A percentile compares a stretch with the other conserved stretches of the same genome.
Evolutionary conservation across 768 basidiomycete genomes (phyloP).

Genomic region (Tubosaeta sp.): DNA sequence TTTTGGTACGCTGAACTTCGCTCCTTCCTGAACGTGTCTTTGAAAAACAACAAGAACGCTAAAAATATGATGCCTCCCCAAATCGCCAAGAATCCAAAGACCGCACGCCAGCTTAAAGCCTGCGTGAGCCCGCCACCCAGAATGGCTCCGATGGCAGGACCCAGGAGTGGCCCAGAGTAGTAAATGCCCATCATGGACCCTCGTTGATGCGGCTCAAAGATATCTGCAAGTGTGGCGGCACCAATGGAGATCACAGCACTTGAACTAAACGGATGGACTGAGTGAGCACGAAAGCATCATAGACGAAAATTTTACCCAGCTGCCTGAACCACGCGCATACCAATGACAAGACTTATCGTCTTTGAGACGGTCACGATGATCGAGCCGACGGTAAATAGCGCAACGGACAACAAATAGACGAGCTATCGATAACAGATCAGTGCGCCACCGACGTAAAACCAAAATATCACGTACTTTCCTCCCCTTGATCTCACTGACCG

Average conservation of each 20-base stretch:
- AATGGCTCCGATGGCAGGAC: conserved; percentile 64
- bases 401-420: conserved; percentile 52
- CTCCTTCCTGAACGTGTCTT: conserved; percentile 81
- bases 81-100: conserved; percentile 81
- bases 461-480: conserved; percentile 46
- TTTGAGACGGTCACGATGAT: conserved; percentile 55
- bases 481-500: conserved; percentile 54
- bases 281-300: not conserved
- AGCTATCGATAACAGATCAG: conserved; percentile 29
- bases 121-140: conserved; percentile 68
- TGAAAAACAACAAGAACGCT: conserved; percentile 66
- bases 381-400: conserved; percentile 52
- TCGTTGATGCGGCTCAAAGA: conserved; percentile 70
- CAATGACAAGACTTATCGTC: conserved; percentile 56
- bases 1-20: conserved; percentile 78
- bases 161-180: conserved; percentile 76
- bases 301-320: conserved; percentile 43
- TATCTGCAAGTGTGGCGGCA: conserved; percentile 68
- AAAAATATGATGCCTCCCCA: conserved; percentile 52
- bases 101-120: conserved; percentile 71
- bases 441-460: not conserved
- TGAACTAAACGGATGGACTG: conserved; percentile 35
- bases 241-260: conserved; percentile 72
- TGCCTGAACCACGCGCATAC: conserved; percentile 64
- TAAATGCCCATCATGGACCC: conserved; percentile 81